Percentiles rank a stretch among this genome's conserved stretches.
These are phyloP conservation scores for Xylaria longipes DNA, from an alignment of 495 filamentous ascomycete genomes.

Conservation along the genomic window DNA sequence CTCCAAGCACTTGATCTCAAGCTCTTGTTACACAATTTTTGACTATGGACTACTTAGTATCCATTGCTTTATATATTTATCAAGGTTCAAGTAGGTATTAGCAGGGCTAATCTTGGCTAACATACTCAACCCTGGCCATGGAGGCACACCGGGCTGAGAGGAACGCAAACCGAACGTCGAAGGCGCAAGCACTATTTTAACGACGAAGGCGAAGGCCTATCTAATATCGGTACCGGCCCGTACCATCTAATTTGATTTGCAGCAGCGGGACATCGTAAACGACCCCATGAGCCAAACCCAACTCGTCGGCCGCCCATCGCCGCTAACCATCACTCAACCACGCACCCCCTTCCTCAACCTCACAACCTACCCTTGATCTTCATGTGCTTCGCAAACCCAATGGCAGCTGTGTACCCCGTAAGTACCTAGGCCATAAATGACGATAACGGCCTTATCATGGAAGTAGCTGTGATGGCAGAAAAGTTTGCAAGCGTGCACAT, in stretches of 20 bases:
- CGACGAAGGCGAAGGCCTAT: too few species aligned
- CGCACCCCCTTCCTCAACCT: slow-evolving; percentile 3
- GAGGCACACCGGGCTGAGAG: too few species aligned
- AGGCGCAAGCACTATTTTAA: too few species aligned
- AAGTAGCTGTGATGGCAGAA: slow-evolving; percentile 71
- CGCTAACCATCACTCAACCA: background rate
- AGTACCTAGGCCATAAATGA: slow-evolving; percentile 71
- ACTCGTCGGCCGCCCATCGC: background rate
- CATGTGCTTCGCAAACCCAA: slow-evolving; percentile 63
- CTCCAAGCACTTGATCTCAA: too few species aligned
- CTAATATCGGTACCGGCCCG: background rate
- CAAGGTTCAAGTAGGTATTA: too few species aligned
- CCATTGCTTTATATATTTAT: too few species aligned
- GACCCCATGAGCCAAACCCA: background rate
- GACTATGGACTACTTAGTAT: too few species aligned
- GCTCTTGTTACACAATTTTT: too few species aligned
- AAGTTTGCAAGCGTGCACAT: slow-evolving; percentile 69
- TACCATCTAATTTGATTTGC: background rate
- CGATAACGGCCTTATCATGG: slow-evolving; percentile 71
- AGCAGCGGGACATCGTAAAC: background rate
- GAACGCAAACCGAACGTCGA: too few species aligned
- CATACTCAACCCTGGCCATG: too few species aligned
- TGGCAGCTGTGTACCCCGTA: slow-evolving; percentile 74
- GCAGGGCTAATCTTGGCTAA: too few species aligned
- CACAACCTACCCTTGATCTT: slow-evolving; percentile 39